Conservation (phyloP, 352 stramenopile genomes). For the Phytophthora foliorum region DNA sequence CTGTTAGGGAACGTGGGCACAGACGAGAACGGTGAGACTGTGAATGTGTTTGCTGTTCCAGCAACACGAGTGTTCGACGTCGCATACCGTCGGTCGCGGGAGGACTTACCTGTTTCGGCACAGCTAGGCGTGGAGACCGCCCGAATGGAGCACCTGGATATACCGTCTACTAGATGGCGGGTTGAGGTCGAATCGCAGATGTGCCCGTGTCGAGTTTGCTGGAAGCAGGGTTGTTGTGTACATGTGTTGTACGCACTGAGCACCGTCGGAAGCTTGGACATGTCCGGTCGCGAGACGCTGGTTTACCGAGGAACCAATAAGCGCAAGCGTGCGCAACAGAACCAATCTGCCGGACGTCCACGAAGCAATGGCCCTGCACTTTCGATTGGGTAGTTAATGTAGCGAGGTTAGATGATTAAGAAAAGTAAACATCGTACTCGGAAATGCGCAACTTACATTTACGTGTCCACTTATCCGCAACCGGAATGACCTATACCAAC, state of each 20-base stretch:
- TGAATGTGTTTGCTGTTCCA: background rate
- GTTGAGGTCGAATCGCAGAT: background rate
- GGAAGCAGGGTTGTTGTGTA: conserved; percentile 12
- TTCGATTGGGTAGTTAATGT: background rate
- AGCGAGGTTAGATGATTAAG: too few relatives aligned
- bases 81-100: background rate
- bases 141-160: conserved; percentile 10
- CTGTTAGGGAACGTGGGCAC: background rate
- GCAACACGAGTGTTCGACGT: background rate
- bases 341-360: background rate
- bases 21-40: background rate
- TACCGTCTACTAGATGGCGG: background rate
- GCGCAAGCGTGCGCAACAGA: background rate
- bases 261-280: background rate
- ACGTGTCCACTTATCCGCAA: too few relatives aligned
- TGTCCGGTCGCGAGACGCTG: background rate
- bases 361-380: background rate
- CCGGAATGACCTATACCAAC: too few relatives aligned
- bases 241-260: conserved; percentile 2
- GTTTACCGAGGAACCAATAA: conserved; percentile 11
- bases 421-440: too few relatives aligned
- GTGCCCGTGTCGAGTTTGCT: conserved; percentile 7
- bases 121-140: background rate
- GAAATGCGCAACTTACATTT: too few relatives aligned
- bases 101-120: conserved; percentile 3